Evolutionary conservation across 768 basidiomycete species (phyloP).

Genomic region (Scleroderma citrinum): DNA sequence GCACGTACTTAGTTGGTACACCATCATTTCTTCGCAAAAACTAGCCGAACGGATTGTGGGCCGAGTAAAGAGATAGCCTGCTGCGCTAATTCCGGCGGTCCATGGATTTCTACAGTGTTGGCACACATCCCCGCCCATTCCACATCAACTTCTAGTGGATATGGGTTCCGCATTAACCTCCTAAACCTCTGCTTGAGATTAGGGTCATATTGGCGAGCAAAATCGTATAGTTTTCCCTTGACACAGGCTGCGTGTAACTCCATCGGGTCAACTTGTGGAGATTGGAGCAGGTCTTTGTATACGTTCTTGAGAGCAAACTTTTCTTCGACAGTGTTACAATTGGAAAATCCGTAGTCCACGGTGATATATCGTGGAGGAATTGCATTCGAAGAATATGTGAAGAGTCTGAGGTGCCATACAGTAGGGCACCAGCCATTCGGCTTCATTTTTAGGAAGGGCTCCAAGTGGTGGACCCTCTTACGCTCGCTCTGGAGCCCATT

Average conservation of each 20-base stretch:
- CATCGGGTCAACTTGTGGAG: conserved; percentile 20
- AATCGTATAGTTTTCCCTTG: conserved; percentile 26
- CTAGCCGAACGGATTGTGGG: neutral
- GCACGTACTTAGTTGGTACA: no score
- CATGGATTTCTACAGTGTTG: neutral
- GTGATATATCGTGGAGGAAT: conserved; percentile 7
- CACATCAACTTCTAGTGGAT: conserved; percentile 8
- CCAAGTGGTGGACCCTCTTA: conserved; percentile 11
- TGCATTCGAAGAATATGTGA: conserved; percentile 10
- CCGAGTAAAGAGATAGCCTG: neutral
- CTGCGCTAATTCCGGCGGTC: neutral
- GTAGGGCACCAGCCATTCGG: conserved; percentile 13
- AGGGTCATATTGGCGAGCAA: conserved; percentile 13
- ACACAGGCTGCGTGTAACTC: conserved; percentile 31
- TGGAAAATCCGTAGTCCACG: conserved; percentile 33
- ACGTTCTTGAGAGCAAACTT: conserved; percentile 20
- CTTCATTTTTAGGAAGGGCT: conserved; percentile 19
- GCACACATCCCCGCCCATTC: neutral
- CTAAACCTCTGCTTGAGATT: conserved; percentile 16
- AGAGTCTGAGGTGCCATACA: conserved; percentile 36
- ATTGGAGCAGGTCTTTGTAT: conserved; percentile 27
- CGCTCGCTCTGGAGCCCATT: conserved; percentile 10
- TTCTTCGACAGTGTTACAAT: conserved; percentile 26
- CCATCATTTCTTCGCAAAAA: neutral
- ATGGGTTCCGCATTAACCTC: conserved; percentile 26